These are phyloP conservation scores for Sistotremastrum suecicum DNA, from an alignment of 768 basidiomycete species.

Conservation along the genomic window DNA sequence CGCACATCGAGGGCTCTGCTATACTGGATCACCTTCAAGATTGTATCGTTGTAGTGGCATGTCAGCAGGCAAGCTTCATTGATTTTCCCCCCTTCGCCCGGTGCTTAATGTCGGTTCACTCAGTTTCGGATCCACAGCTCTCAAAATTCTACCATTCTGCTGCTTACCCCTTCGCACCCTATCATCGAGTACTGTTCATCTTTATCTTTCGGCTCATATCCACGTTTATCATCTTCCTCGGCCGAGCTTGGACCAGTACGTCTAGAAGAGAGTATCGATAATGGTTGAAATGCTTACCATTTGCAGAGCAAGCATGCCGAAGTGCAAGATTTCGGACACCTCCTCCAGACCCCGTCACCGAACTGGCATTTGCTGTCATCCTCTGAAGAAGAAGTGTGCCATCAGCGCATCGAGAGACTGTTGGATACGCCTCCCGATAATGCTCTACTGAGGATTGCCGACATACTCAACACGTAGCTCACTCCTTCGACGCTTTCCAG, in stretches of 20 bases:
- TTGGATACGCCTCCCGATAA: too few species aligned
- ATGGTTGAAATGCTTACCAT: background rate
- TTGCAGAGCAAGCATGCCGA: slow-evolving; percentile 27
- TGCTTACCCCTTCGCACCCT: slow-evolving; percentile 56
- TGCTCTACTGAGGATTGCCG: too few species aligned
- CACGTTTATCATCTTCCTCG: slow-evolving; percentile 18
- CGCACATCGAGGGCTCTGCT: slow-evolving; percentile 53
- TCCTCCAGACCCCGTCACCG: slow-evolving; percentile 60
- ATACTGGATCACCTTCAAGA: slow-evolving; percentile 48
- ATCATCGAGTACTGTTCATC: slow-evolving; percentile 62
- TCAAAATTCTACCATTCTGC: slow-evolving; percentile 43
- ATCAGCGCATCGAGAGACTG: too few species aligned
- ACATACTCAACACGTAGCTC: too few species aligned
- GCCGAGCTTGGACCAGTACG: background rate
- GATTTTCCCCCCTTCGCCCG: background rate
- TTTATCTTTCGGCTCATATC: slow-evolving; percentile 56
- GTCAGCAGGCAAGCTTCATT: slow-evolving; percentile 54
- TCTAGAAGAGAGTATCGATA: slow-evolving; percentile 2
- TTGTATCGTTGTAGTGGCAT: slow-evolving; percentile 56
- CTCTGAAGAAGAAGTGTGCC: too few species aligned
- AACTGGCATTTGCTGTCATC: slow-evolving; percentile 34
- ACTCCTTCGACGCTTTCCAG: too few species aligned
- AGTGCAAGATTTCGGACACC: slow-evolving; percentile 80
- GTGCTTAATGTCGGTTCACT: background rate
- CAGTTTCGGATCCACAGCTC: slow-evolving; percentile 88